Evolutionary conservation across 1,139 yeast genomes (phyloP), one percentile per base, ranked within the genome.

Genomic region (Saccharomyces hybrid): DNA sequence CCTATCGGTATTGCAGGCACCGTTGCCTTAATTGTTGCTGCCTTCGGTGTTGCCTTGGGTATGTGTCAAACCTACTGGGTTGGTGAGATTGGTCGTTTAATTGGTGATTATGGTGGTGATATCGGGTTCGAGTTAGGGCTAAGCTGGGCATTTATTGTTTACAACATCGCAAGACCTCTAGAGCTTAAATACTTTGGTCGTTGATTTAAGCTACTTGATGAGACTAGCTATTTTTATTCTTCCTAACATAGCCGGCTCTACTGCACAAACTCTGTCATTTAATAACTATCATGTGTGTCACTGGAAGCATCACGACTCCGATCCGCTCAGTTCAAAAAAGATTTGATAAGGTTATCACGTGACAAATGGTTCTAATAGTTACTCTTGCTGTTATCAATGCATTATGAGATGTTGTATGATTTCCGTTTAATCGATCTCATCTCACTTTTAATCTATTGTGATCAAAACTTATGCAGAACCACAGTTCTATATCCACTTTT

Each of bases 31-130:
- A 78, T 85, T 70, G 83, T 84, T 64, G 97, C 97, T 71, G 85
- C 80, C 51, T 90, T 86, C 48, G 97, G 97, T 69, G 88, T 84
- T 48, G 95, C 82, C 16, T 58, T 87, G 47, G 97, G 97, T 61
- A 88, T 90, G 95, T 75, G 78, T 68, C 96, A 89, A 75, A 79
- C 79, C 9, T 90, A 95, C 90, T 91, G 83, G 75, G 70, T 70
- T 12, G 96, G 97, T 61, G 84, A 81, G 50, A 65, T 88, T 62
- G 93, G 83, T 48, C 69, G 64, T 49, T 61, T 71, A 59, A 83
- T 88, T 65, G 95, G 95, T 56, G 75, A 68, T 2, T 75, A 57
- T 61, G 95, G 95, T 65, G 97, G 91, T 61, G 97, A 90, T 71
- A 79, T 90, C 64, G 97, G 96, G 44, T 88, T 88, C 65, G 96